Base-by-base conservation (phyloP, 1,284 basidiomycete species). In the Pseudozyma tsukubaensis region DNA sequence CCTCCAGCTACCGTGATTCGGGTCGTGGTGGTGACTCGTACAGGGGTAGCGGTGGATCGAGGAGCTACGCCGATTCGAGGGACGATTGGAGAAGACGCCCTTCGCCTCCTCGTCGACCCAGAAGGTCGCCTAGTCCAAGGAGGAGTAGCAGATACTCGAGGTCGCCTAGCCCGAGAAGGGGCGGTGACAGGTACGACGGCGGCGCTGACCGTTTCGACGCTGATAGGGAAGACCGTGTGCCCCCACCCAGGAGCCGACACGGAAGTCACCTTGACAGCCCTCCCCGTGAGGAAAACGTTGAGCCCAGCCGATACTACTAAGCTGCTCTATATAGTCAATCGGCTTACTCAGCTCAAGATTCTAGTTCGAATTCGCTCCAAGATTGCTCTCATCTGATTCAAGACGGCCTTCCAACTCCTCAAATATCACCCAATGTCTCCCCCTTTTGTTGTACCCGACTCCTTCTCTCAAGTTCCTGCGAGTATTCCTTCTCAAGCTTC, bases 21-120 rank as follows among this genome's bases (percentile, higher is more conserved):
- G 42, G 44, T 11, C 29, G 49, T 37, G 67, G 67, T 13, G 67
- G 67, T 34, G 67, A 70, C 37, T 64, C 61, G 40, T 70, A 70
- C 42, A 24, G 72, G 24, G 24, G 24, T 6, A 29, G 24, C 24
- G 24, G 3, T 24, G 44, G 16, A 3, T 21, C 44, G 9, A 50
- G 69, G 37, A 60, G 69, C 50, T 37, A 59, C 39, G 68, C 72
- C 5, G 77, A 79, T 45, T 61, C 68, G 45, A 57, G 72, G 13
- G 71, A 76, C 29, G 69, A 79, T 47, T 79, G 77, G 77, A 70
- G 77, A 53, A 71, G 77, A 8, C 56, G 77, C 29, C 70, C 64
- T 32, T 73, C 65, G 50, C 71, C 71, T 24, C 70, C 70, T 9
- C 57, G 65, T 14, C 40, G 71, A 16, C 61, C 60, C 1, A 59